Evolutionary conservation across 176 grass and related monocot species (phyloP).

Genomic region (Musa itinerans): DNA sequence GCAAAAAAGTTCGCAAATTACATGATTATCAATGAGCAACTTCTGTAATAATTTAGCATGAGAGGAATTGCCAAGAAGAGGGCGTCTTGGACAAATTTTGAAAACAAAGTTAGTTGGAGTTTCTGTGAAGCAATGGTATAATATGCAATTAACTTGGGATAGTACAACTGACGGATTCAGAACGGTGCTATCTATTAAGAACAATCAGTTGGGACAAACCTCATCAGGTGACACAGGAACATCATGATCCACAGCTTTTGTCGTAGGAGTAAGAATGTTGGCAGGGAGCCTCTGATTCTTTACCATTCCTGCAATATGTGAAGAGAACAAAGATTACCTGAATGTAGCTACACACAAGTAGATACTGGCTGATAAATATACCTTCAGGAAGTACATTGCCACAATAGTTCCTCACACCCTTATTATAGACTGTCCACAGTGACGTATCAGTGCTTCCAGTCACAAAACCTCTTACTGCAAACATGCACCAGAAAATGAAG

Average conservation of each 20-base stretch:
- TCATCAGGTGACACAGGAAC: conserved; percentile 77
- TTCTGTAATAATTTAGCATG: too few species aligned
- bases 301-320: conserved; percentile 49
- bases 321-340: neutral
- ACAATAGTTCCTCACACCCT: conserved; percentile 83
- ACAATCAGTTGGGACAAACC: conserved; percentile 27
- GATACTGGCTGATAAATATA: conserved; percentile 1
- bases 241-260: conserved; percentile 82
- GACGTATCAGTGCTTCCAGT: conserved; percentile 97
- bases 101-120: too few species aligned
- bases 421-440: conserved; percentile 83
- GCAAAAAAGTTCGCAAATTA: too few species aligned
- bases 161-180: too few species aligned
- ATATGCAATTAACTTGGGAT: too few species aligned
- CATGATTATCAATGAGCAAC: too few species aligned
- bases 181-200: conserved; percentile 3
- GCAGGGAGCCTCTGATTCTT: conserved; percentile 68
- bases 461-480: conserved; percentile 79
- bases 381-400: conserved; percentile 78
- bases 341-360: neutral
- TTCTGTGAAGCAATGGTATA: too few species aligned
- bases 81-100: too few species aligned
- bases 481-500: conserved; percentile 11
- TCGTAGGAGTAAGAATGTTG: conserved; percentile 93
- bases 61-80: too few species aligned